Percentiles rank a stretch among this genome's conserved stretches.
phyloP scores from a whole-genome alignment of 257 asterid species.

The Fraxinus pennsylvanica region DNA sequence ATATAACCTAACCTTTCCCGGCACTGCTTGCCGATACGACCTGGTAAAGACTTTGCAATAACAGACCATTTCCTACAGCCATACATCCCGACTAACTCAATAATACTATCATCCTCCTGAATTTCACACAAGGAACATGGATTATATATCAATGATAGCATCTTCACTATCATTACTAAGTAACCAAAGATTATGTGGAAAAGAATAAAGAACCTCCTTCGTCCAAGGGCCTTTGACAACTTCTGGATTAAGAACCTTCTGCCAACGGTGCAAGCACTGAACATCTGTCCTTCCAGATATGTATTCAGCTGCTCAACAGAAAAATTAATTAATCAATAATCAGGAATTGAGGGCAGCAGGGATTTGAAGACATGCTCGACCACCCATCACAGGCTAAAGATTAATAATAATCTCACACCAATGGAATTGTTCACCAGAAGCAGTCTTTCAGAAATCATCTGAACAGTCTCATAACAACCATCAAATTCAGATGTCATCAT shows the following conservation, averaged over 20 bases:
- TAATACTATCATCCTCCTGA: slow-evolving; percentile 76
- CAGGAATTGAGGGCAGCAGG: slow-evolving; percentile 1
- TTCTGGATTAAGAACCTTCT: slow-evolving; percentile 79
- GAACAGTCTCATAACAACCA: background rate
- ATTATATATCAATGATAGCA: slow-evolving; percentile 15
- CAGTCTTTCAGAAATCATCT: background rate
- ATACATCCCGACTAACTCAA: slow-evolving; percentile 56
- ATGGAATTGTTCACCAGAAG: background rate
- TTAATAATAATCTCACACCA: background rate
- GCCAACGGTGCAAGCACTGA: slow-evolving; percentile 95
- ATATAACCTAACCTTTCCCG: slow-evolving; percentile 66
- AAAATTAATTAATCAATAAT: slow-evolving; percentile 17
- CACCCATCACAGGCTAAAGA: background rate
- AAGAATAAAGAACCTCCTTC: slow-evolving; percentile 53
- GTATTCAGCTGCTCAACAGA: slow-evolving; percentile 58
- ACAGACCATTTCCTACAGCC: slow-evolving; percentile 72
- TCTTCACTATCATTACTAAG: background rate
- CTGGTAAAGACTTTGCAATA: slow-evolving; percentile 64
- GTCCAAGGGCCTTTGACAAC: slow-evolving; percentile 86
- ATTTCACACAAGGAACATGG: slow-evolving; percentile 17
- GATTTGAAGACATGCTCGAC: background rate
- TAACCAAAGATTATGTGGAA: background rate
- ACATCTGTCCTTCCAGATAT: slow-evolving; percentile 73
- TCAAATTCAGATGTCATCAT: background rate
- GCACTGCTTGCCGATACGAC: slow-evolving; percentile 94